Conservation (phyloP, 441 rosid genomes). For the Hypseocharis bilobata region DNA sequence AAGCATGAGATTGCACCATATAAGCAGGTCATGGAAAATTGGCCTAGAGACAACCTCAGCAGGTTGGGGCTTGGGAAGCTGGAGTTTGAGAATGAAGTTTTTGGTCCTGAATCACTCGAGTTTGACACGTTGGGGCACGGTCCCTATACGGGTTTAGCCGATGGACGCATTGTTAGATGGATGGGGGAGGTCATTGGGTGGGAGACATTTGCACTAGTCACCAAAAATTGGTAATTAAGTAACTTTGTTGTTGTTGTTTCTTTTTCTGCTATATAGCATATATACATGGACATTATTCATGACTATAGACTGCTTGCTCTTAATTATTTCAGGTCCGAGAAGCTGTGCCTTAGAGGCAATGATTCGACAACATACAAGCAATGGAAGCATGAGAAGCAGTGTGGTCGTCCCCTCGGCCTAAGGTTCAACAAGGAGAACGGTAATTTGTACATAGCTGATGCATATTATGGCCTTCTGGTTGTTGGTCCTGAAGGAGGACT, state of each 20-base stretch:
- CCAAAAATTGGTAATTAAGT: slow-evolving; percentile 74
- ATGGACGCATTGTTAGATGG: slow-evolving; percentile 88
- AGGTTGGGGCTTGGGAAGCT: slow-evolving; percentile 54
- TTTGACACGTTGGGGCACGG: slow-evolving; percentile 67
- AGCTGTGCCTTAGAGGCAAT: slow-evolving; percentile 56
- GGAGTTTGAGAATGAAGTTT: slow-evolving; percentile 65
- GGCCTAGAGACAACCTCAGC: slow-evolving; percentile 82
- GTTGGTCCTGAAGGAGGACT: slow-evolving; percentile 80
- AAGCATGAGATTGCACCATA: slow-evolving; percentile 84
- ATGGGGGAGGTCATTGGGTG: slow-evolving; percentile 76
- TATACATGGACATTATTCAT: too few relatives aligned
- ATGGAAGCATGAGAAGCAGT: slow-evolving; percentile 75
- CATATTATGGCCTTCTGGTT: slow-evolving; percentile 66
- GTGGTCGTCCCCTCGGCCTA: slow-evolving; percentile 83
- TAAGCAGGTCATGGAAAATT: slow-evolving; percentile 60
- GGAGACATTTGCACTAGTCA: slow-evolving; percentile 76
- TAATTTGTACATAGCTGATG: slow-evolving; percentile 72
- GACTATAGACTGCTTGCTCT: too few relatives aligned
- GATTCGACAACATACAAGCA: slow-evolving; percentile 81
- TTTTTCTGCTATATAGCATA: too few relatives aligned
- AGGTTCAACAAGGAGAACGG: slow-evolving; percentile 61
- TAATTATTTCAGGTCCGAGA: slow-evolving; percentile 63
- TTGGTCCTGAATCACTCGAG: slow-evolving; percentile 87
- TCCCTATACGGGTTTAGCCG: slow-evolving; percentile 83
- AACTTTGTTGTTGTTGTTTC: too few relatives aligned